Percentiles rank a stretch among this genome's conserved stretches.
phyloP scores from a whole-genome alignment of 1,284 basidiomycete genomes.

The Macrocystidia cucumis region DNA sequence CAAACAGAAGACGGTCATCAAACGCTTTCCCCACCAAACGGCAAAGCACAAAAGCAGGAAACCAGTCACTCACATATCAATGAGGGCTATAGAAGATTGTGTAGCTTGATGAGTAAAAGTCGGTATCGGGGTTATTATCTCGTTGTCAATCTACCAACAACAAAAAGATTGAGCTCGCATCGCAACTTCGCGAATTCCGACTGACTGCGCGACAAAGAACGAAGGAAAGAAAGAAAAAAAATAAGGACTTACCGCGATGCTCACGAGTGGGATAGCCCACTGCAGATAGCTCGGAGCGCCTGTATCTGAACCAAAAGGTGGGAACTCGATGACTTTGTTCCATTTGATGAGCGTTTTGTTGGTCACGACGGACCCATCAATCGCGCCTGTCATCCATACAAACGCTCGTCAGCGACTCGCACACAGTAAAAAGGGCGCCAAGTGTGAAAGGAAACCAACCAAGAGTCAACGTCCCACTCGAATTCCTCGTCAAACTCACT shows the following conservation, averaged over 20 bases:
- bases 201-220: conserved; percentile 38
- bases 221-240: conserved; percentile 3
- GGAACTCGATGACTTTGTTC: conserved; percentile 68
- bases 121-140: conserved; percentile 55
- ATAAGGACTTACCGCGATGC: conserved; percentile 42
- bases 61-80: conserved; percentile 56
- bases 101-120: conserved; percentile 57
- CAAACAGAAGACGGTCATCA: conserved; percentile 5
- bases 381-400: conserved; percentile 58
- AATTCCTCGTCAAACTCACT: conserved; percentile 50
- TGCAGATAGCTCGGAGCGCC: conserved; percentile 71
- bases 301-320: conserved; percentile 46
- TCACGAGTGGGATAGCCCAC: conserved; percentile 66
- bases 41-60: no score
- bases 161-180: no score
- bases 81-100: conserved; percentile 59
- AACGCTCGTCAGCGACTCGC: no score
- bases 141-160: no score
- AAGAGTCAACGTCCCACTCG: conserved; percentile 53
- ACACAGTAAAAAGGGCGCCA: neutral
- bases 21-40: conserved; percentile 4
- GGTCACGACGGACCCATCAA: conserved; percentile 59
- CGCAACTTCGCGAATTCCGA: conserved; percentile 43
- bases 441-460: conserved; percentile 30
- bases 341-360: conserved; percentile 56